Percentiles rank a stretch among this genome's conserved stretches.
These are phyloP conservation scores for Eurotiales sp. DNA, from an alignment of 2,329 filamentous ascomycete species.

Conservation along the genomic window DNA sequence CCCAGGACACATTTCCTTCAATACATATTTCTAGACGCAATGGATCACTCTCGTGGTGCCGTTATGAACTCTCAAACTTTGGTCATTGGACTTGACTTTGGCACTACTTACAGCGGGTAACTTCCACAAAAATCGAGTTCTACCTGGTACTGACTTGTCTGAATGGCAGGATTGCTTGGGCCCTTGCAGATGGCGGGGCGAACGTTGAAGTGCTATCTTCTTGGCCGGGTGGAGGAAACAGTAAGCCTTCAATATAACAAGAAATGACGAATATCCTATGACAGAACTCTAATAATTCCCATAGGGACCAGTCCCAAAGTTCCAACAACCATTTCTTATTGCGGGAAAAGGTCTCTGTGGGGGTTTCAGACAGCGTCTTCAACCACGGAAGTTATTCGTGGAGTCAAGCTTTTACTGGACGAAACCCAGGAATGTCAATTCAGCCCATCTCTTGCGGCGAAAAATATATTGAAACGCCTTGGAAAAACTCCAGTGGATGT, in stretches of 20 bases:
- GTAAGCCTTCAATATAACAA: constrained; percentile 14
- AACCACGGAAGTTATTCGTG: too few relatives aligned
- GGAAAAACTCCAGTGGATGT: neutral
- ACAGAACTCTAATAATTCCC: neutral
- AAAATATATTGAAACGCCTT: too few relatives aligned
- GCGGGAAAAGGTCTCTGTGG: constrained; percentile 18
- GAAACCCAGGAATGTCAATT: neutral
- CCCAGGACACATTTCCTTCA: too few relatives aligned
- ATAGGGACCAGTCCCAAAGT: constrained; percentile 21
- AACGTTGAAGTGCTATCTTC: constrained; percentile 21
- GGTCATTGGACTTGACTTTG: constrained; percentile 28
- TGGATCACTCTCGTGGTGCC: neutral
- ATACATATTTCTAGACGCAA: too few relatives aligned
- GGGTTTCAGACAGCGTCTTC: constrained; percentile 10
- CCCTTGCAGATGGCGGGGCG: constrained; percentile 13
- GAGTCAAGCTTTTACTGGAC: too few relatives aligned
- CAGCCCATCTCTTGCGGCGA: neutral
- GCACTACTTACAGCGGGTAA: constrained; percentile 28
- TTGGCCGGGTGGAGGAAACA: constrained; percentile 25
- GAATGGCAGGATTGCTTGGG: constrained; percentile 21
- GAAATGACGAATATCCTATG: neutral
- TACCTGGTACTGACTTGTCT: too few relatives aligned
- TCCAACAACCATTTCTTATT: constrained; percentile 18
- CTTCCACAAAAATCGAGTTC: neutral
- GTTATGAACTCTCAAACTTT: constrained; percentile 13